These are phyloP conservation scores for Podaxis sp. DNA, from an alignment of 768 basidiomycete species.

Conservation along the genomic window DNA sequence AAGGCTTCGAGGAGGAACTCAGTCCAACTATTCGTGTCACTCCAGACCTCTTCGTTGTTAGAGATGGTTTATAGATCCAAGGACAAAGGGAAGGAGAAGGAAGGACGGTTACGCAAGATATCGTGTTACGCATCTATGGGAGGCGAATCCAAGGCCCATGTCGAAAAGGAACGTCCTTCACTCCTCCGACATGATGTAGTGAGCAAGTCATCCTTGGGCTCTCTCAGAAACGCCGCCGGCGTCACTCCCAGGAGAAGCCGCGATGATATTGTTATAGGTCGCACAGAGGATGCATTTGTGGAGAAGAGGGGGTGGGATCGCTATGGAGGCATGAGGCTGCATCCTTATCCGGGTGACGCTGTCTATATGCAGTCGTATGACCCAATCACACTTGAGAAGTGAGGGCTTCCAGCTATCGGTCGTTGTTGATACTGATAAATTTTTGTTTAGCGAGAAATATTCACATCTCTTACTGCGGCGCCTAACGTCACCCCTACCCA, in stretches of 20 bases:
- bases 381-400: slow-evolving; percentile 54
- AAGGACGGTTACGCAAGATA: background rate
- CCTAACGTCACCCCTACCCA: slow-evolving; percentile 53
- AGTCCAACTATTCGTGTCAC: background rate
- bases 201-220: background rate
- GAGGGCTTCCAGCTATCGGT: slow-evolving; percentile 18
- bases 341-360: slow-evolving; percentile 45
- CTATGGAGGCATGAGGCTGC: slow-evolving; percentile 45
- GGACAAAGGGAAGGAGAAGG: slow-evolving; percentile 26
- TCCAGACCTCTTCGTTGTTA: slow-evolving; percentile 3
- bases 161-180: background rate
- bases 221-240: background rate
- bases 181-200: background rate
- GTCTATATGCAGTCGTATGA: slow-evolving; percentile 71
- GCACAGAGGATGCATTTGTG: slow-evolving; percentile 18
- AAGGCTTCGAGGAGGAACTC: slow-evolving; percentile 3
- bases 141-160: slow-evolving; percentile 17
- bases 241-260: slow-evolving; percentile 4
- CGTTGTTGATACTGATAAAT: slow-evolving; percentile 1
- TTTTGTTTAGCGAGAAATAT: slow-evolving; percentile 52
- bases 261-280: slow-evolving; percentile 18
- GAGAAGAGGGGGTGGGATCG: slow-evolving; percentile 34
- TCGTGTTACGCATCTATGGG: slow-evolving; percentile 14
- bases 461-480: slow-evolving; percentile 50
- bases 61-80: slow-evolving; percentile 34